Percentiles rank a stretch among this genome's conserved stretches.
These are phyloP conservation scores for Fomitopsis pulvina DNA, from an alignment of 768 basidiomycete species.

Conservation along the genomic window DNA sequence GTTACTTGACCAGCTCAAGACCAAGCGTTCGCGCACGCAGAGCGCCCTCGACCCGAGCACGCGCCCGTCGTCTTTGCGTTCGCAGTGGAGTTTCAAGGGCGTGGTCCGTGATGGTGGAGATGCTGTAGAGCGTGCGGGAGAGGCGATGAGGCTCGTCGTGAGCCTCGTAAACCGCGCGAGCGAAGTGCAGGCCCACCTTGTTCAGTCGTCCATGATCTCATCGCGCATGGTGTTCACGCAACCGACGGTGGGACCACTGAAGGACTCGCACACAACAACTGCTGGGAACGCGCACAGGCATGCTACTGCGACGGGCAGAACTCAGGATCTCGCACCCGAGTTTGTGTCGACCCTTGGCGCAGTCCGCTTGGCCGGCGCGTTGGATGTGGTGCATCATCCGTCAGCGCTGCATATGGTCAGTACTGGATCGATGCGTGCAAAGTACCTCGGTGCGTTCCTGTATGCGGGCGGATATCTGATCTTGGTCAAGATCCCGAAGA, in stretches of 20 bases:
- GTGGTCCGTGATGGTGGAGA: conserved; percentile 1
- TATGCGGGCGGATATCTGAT: conserved; percentile 83
- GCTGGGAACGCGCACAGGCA: background rate
- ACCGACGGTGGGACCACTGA: background rate
- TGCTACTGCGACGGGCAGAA: background rate
- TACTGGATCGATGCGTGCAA: conserved; percentile 38
- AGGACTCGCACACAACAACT: conserved; percentile 6
- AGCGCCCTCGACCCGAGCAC: background rate
- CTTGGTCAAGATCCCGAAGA: conserved; percentile 79
- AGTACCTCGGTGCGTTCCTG: conserved; percentile 87
- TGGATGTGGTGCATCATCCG: conserved; percentile 80
- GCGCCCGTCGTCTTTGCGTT: background rate
- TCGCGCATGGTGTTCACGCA: conserved; percentile 13
- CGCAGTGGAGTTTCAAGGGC: background rate
- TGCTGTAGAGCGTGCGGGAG: conserved; percentile 41
- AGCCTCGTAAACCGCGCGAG: conserved; percentile 45
- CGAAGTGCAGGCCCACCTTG: conserved; percentile 19
- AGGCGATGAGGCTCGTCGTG: conserved; percentile 73
- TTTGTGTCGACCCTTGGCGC: conserved; percentile 73
- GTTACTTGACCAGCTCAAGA: conserved; percentile 64
- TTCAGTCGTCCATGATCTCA: conserved; percentile 18
- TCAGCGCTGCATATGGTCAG: conserved; percentile 20
- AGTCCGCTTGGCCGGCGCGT: conserved; percentile 74
- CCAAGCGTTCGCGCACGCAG: conserved; percentile 4
- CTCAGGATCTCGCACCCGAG: conserved; percentile 32